Conservation (phyloP, 306 rosid species). For the Pachyrhizus erosus region DNA sequence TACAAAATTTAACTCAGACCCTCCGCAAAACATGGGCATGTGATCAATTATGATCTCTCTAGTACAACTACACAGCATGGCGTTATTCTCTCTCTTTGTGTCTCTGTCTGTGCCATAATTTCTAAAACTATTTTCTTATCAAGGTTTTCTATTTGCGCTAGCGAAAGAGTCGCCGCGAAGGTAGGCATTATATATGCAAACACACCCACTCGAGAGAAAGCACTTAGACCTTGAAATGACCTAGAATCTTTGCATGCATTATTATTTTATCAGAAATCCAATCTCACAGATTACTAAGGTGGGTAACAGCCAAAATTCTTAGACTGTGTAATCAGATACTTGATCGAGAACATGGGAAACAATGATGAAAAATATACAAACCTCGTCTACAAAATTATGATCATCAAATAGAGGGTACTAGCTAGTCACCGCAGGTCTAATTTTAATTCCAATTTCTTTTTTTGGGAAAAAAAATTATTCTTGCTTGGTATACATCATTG, state of each 20-base stretch:
- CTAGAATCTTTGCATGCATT: slow-evolving; percentile 49
- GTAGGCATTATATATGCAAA: slow-evolving; percentile 52
- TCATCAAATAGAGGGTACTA: background rate
- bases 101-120: slow-evolving; percentile 7
- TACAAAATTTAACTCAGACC: slow-evolving; percentile 2
- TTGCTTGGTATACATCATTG: slow-evolving; percentile 8
- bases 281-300: slow-evolving; percentile 44
- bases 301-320: slow-evolving; percentile 47
- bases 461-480: background rate
- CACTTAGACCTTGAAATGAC: slow-evolving; percentile 44
- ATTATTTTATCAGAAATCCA: slow-evolving; percentile 31
- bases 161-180: slow-evolving; percentile 65
- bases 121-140: background rate
- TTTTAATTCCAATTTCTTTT: background rate
- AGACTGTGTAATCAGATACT: slow-evolving; percentile 13
- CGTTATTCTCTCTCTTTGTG: slow-evolving; percentile 42
- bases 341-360: slow-evolving; percentile 36
- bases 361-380: background rate
- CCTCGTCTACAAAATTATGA: background rate
- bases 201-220: slow-evolving; percentile 38
- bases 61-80: slow-evolving; percentile 49
- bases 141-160: slow-evolving; percentile 39
- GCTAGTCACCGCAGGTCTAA: background rate
- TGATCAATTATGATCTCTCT: slow-evolving; percentile 54
- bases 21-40: slow-evolving; percentile 76